phyloP scores from a whole-genome alignment of 495 filamentous ascomycete genomes.

The Saxophila tyrrhenica region DNA sequence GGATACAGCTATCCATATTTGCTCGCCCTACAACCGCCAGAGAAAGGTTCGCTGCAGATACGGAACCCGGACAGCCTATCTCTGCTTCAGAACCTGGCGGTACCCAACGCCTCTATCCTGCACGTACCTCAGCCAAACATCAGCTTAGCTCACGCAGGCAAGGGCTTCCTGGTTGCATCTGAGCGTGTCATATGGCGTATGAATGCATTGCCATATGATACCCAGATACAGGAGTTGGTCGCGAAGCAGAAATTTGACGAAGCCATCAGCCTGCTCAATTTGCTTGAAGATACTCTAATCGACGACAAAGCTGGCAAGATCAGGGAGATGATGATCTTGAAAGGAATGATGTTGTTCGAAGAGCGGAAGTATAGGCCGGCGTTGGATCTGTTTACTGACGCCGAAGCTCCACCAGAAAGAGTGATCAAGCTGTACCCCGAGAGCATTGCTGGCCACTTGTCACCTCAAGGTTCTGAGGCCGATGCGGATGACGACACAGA shows the following conservation, averaged over 20 bases:
- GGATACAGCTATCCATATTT: constrained; percentile 96
- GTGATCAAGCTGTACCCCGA: constrained; percentile 79
- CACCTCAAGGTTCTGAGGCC: constrained; percentile 34
- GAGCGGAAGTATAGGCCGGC: constrained; percentile 76
- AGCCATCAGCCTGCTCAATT: constrained; percentile 73
- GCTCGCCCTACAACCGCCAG: constrained; percentile 68
- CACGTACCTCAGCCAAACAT: constrained; percentile 93
- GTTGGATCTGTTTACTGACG: constrained; percentile 79
- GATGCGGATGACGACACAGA: constrained; percentile 17
- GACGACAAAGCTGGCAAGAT: constrained; percentile 69
- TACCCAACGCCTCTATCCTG: constrained; percentile 68
- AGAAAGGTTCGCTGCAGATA: constrained; percentile 80
- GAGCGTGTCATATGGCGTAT: constrained; percentile 90
- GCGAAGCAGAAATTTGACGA: constrained; percentile 72
- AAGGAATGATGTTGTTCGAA: constrained; percentile 76
- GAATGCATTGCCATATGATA: constrained; percentile 85
- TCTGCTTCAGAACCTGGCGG: constrained; percentile 68
- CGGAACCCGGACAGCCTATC: constrained; percentile 86
- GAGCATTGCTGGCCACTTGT: constrained; percentile 71
- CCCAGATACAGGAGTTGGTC: constrained; percentile 77
- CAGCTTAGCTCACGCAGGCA: constrained; percentile 84
- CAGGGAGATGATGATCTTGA: constrained; percentile 75
- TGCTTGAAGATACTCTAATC: constrained; percentile 87
- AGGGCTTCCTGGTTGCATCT: constrained; percentile 82
- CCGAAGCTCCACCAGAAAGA: constrained; percentile 77